Conservation (phyloP, 1,139 yeast species). For the Taphrina deformans region DNA sequence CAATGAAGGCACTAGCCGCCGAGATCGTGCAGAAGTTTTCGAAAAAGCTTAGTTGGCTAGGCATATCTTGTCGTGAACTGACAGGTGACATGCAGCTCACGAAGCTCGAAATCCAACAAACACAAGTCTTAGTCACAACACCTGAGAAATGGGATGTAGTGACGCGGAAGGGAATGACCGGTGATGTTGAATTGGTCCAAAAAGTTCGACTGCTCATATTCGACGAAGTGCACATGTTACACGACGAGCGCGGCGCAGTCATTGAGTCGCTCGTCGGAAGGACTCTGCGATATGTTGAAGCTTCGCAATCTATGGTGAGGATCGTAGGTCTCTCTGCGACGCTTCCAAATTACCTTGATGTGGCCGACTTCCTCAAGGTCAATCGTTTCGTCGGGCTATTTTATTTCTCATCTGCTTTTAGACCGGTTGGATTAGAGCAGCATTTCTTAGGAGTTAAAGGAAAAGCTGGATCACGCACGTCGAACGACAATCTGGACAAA, state of each 20-base stretch:
- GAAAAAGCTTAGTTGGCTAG: slow-evolving; percentile 76
- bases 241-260: slow-evolving; percentile 97
- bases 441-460: slow-evolving; percentile 85
- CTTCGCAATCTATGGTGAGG: slow-evolving; percentile 89
- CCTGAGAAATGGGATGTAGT: slow-evolving; percentile 99
- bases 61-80: slow-evolving; percentile 79
- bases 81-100: slow-evolving; percentile 98
- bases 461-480: slow-evolving; percentile 70
- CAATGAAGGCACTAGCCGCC: slow-evolving; percentile 93
- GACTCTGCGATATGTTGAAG: slow-evolving; percentile 89
- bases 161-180: slow-evolving; percentile 72
- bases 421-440: slow-evolving; percentile 93
- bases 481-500: slow-evolving; percentile 73
- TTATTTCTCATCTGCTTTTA: slow-evolving; percentile 85
- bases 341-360: slow-evolving; percentile 88
- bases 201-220: slow-evolving; percentile 83
- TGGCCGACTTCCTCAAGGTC: slow-evolving; percentile 92
- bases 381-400: slow-evolving; percentile 88
- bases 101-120: slow-evolving; percentile 72
- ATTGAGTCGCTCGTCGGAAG: slow-evolving; percentile 94
- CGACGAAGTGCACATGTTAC: slow-evolving; percentile 94
- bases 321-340: slow-evolving; percentile 98
- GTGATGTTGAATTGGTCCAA: slow-evolving; percentile 82
- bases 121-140: slow-evolving; percentile 92
- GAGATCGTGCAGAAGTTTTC: slow-evolving; percentile 92